Percentiles rank a stretch among this genome's conserved stretches.
Conservation (phyloP, 352 stramenopile genomes). For the Pythium chondricola region DNA sequence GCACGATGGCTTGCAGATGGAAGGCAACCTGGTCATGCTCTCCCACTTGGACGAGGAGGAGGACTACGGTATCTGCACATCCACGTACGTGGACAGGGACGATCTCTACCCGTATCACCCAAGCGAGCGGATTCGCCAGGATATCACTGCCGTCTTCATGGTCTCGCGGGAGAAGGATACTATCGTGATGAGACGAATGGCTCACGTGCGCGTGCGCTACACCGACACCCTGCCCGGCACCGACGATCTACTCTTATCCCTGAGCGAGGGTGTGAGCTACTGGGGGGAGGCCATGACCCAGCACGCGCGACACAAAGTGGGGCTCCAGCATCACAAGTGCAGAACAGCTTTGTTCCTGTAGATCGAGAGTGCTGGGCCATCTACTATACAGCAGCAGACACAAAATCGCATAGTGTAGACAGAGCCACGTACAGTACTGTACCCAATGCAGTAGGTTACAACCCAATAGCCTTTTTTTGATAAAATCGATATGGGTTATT, state of each 20-base stretch:
- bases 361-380: too few relatives aligned
- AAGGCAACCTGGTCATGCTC: conserved; percentile 16
- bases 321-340: too few relatives aligned
- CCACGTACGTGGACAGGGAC: conserved; percentile 32
- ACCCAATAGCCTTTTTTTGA: too few relatives aligned
- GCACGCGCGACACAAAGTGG: too few relatives aligned
- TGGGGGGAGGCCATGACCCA: conserved; percentile 39
- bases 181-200: conserved; percentile 19
- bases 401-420: too few relatives aligned
- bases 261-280: conserved; percentile 28
- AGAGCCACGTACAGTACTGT: too few relatives aligned
- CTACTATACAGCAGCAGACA: too few relatives aligned
- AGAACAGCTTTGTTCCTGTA: too few relatives aligned
- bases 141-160: conserved; percentile 32
- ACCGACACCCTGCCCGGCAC: conserved; percentile 26
- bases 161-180: conserved; percentile 12
- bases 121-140: conserved; percentile 21
- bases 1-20: conserved; percentile 18
- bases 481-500: too few relatives aligned
- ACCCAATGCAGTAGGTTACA: too few relatives aligned
- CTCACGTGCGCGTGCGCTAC: conserved; percentile 22
- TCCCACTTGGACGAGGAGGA: conserved; percentile 15
- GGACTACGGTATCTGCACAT: conserved; percentile 22
- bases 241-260: conserved; percentile 18
- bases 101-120: conserved; percentile 30